A percentile compares a stretch with the other conserved stretches of the same genome.
Evolutionary conservation across 257 asterid species (phyloP).

Genomic region (Solanum pimpinellifolium): DNA sequence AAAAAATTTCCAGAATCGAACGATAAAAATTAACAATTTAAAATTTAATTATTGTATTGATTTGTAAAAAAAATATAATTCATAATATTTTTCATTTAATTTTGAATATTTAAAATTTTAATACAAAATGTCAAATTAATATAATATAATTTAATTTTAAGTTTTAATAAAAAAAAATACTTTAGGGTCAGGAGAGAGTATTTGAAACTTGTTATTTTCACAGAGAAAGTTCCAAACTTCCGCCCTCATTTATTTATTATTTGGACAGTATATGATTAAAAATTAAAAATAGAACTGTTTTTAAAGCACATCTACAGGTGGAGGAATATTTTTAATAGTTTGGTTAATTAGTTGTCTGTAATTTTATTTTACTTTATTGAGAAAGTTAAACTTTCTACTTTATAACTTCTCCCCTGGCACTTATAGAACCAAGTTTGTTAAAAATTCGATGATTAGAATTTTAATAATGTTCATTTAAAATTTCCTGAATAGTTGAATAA

Average conservation of each 20-base stretch:
- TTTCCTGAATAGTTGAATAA: not conserved
- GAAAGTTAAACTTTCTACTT: not conserved
- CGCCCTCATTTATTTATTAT: not conserved
- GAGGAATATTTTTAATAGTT: not conserved
- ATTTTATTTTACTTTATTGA: not conserved
- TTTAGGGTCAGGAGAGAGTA: not conserved
- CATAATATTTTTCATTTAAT: too few relatives aligned
- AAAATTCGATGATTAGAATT: not conserved
- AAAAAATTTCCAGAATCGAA: too few relatives aligned
- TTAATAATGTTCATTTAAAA: not conserved
- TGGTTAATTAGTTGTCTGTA: too few relatives aligned
- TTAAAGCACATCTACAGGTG: not conserved
- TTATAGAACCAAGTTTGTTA: not conserved
- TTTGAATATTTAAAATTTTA: too few relatives aligned
- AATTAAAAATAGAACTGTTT: not conserved
- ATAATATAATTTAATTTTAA: too few relatives aligned
- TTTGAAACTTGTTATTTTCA: not conserved
- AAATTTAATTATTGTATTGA: too few relatives aligned
- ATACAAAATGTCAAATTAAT: too few relatives aligned
- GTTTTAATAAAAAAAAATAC: not conserved
- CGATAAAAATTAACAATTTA: too few relatives aligned
- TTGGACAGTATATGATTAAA: not conserved
- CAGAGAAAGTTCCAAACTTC: not conserved
- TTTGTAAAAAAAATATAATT: too few relatives aligned
- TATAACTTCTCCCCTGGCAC: not conserved